Evolutionary conservation across 116 monocot species (phyloP).

Genomic region (Dioscorea cayenensis): DNA sequence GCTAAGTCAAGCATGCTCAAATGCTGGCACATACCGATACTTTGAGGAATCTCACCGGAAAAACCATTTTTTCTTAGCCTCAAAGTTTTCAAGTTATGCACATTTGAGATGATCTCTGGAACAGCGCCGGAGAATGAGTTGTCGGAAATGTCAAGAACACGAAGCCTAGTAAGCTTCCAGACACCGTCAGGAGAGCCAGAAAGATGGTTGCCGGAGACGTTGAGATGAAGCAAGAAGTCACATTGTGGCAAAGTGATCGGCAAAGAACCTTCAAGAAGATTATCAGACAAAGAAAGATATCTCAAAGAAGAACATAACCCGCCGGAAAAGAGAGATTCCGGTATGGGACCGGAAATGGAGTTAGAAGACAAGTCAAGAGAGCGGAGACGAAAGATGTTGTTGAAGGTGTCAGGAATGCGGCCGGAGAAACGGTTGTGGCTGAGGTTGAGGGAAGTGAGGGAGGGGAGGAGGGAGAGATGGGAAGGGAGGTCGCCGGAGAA

Average conservation of each 20-base stretch:
- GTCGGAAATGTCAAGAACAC: slow-evolving; percentile 32
- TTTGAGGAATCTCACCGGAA: slow-evolving; percentile 23
- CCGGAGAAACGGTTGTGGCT: slow-evolving; percentile 38
- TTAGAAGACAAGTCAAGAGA: slow-evolving; percentile 35
- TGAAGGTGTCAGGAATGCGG: slow-evolving; percentile 13
- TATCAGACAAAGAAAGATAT: slow-evolving; percentile 21
- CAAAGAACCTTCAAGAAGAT: slow-evolving; percentile 21
- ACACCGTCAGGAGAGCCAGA: slow-evolving; percentile 28
- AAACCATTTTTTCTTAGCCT: slow-evolving; percentile 21
- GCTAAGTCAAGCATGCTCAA: slow-evolving; percentile 39
- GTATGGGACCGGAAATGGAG: slow-evolving; percentile 21
- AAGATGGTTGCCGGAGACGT: slow-evolving; percentile 45
- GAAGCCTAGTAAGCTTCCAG: slow-evolving; percentile 19
- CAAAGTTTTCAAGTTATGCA: slow-evolving; percentile 34
- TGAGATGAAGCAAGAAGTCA: slow-evolving; percentile 20
- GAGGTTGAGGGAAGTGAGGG: slow-evolving; percentile 29
- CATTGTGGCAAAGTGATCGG: slow-evolving; percentile 14
- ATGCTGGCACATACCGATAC: slow-evolving; percentile 34
- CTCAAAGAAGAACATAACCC: slow-evolving; percentile 17
- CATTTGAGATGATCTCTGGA: slow-evolving; percentile 16
- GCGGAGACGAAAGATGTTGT: slow-evolving; percentile 1
- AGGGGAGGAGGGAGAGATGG: slow-evolving; percentile 18
- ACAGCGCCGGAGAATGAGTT: slow-evolving; percentile 32
- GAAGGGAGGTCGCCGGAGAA: slow-evolving; percentile 26
- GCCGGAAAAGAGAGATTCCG: slow-evolving; percentile 14